Conservation (phyloP, 2,329 filamentous ascomycete genomes). For the Pestalotiopsis sp. region DNA sequence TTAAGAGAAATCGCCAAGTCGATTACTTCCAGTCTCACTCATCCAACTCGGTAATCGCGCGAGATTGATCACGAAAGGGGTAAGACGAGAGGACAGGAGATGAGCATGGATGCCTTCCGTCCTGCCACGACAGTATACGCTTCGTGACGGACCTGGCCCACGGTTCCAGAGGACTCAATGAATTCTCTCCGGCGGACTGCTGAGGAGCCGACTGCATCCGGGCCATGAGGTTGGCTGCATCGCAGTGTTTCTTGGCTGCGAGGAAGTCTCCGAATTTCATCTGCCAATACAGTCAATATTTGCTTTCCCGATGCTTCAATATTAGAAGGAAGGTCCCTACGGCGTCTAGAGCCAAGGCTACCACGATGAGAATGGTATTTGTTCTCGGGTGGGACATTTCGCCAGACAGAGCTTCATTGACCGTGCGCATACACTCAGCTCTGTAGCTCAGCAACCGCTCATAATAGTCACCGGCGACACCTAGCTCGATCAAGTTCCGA, state of each 20-base stretch:
- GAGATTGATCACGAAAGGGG: background rate
- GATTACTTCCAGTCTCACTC: background rate
- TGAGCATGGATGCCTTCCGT: background rate
- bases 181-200: background rate
- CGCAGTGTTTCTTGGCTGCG: background rate
- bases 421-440: background rate
- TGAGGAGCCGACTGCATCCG: background rate
- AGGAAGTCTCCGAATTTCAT: background rate
- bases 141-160: background rate
- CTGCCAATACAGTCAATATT: background rate
- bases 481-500: background rate
- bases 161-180: background rate
- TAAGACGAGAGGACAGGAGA: background rate
- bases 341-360: conserved; percentile 1
- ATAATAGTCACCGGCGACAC: background rate
- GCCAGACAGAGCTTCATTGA: background rate
- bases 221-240: background rate
- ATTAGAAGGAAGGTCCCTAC: background rate
- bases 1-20: background rate
- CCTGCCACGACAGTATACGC: background rate
- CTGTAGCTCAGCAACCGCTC: background rate
- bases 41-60: background rate
- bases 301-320: too few relatives aligned
- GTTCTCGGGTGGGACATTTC: background rate
- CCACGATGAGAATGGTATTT: background rate